Evolutionary conservation across 345 rosid species (phyloP).

Genomic region (Citrus trifoliata): DNA sequence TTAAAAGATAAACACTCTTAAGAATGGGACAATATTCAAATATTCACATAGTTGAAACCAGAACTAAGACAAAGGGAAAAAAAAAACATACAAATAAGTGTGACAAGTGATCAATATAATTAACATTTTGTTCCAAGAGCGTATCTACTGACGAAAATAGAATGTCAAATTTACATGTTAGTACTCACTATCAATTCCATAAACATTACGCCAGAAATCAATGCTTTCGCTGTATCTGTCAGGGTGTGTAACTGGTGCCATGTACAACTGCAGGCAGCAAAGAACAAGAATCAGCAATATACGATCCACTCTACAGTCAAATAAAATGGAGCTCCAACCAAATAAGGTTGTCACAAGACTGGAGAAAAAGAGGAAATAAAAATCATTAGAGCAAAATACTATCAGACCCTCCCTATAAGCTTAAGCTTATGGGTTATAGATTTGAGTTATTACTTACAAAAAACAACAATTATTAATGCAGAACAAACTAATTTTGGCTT

Average conservation of each 20-base stretch:
- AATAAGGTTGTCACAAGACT: neutral
- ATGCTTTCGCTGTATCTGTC: constrained; percentile 92
- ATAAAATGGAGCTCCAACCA: neutral
- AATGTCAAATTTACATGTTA: neutral
- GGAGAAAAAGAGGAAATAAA: neutral
- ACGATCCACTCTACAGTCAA: constrained; percentile 4
- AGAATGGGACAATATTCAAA: neutral
- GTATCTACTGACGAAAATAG: neutral
- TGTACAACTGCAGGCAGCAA: constrained; percentile 62
- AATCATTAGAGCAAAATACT: neutral
- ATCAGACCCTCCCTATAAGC: neutral
- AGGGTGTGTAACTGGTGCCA: constrained; percentile 92
- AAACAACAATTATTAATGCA: neutral
- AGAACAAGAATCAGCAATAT: constrained; percentile 23
- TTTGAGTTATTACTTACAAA: neutral
- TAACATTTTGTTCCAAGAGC: neutral
- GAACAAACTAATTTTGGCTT: neutral
- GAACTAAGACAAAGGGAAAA: neutral
- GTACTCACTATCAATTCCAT: constrained; percentile 97
- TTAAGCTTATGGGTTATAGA: neutral
- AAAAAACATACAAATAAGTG: neutral
- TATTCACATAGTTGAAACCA: neutral
- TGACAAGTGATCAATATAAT: neutral
- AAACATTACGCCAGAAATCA: constrained; percentile 96
- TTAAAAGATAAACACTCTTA: neutral